Percentiles rank a stretch among this genome's conserved stretches.
phyloP scores from a whole-genome alignment of 139 green algal species.

The Chlamydomonas applanata region DNA sequence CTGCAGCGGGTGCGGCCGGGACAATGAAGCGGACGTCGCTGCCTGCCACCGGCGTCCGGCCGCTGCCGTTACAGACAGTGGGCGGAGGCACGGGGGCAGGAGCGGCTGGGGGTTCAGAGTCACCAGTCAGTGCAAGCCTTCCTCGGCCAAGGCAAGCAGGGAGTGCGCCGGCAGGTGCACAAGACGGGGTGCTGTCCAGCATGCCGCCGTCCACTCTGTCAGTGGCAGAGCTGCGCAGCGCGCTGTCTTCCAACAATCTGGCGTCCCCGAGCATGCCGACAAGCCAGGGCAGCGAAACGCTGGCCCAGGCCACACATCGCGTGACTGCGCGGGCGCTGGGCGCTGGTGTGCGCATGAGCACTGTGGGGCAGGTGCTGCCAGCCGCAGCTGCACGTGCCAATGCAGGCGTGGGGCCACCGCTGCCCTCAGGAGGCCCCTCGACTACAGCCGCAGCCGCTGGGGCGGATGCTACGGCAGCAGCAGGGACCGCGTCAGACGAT shows the following conservation, averaged over 20 bases:
- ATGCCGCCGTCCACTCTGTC: too few relatives aligned
- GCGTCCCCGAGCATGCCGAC: not conserved
- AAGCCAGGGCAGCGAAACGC: not conserved
- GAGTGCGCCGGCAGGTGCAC: not conserved
- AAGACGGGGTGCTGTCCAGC: too few relatives aligned
- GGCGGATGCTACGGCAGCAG: too few relatives aligned
- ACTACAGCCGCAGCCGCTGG: too few relatives aligned
- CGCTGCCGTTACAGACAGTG: not conserved
- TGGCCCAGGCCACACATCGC: not conserved
- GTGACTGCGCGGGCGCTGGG: not conserved
- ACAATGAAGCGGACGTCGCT: not conserved
- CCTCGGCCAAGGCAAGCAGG: not conserved
- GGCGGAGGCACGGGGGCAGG: not conserved
- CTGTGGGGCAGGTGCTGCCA: not conserved
- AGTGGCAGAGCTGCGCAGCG: too few relatives aligned
- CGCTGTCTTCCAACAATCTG: not conserved
- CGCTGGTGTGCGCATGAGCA: conserved; percentile 6
- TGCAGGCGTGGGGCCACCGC: too few relatives aligned
- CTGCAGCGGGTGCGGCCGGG: not conserved
- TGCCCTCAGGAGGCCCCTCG: too few relatives aligned
- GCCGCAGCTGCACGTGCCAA: not conserved
- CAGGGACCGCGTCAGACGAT: too few relatives aligned
- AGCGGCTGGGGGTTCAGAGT: too few relatives aligned
- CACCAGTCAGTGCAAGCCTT: not conserved
- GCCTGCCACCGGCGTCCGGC: not conserved